phyloP scores from a whole-genome alignment of 176 grass and related monocot species.

The Paspalum notatum region DNA sequence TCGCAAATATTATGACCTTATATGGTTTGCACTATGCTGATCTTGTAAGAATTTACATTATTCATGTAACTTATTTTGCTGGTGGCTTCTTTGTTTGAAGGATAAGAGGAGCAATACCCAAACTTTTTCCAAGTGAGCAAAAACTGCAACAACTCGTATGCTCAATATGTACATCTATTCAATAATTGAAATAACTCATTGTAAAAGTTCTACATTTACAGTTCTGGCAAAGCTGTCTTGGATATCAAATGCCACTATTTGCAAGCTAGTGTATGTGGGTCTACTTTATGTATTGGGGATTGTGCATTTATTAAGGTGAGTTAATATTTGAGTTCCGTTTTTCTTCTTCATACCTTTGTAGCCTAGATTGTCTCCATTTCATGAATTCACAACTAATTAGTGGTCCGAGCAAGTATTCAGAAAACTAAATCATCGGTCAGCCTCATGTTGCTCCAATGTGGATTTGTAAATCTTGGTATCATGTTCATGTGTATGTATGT shows the following conservation, averaged over 20 bases:
- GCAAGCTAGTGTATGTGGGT: slow-evolving; percentile 66
- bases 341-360: slow-evolving; percentile 27
- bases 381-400: slow-evolving; percentile 14
- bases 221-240: slow-evolving; percentile 51
- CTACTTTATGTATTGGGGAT: slow-evolving; percentile 76
- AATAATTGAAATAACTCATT: slow-evolving; percentile 30
- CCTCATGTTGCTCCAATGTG: not conserved
- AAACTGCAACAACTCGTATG: slow-evolving; percentile 25
- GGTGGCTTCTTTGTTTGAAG: slow-evolving; percentile 62
- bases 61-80: slow-evolving; percentile 40
- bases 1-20: slow-evolving; percentile 19
- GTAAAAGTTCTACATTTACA: slow-evolving; percentile 44
- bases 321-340: slow-evolving; percentile 20
- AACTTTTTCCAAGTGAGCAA: slow-evolving; percentile 59
- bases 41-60: slow-evolving; percentile 35
- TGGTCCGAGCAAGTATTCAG: slow-evolving; percentile 11
- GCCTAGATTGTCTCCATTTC: slow-evolving; percentile 16
- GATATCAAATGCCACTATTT: slow-evolving; percentile 86
- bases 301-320: slow-evolving; percentile 91
- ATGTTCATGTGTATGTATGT: slow-evolving; percentile 32
- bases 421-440: slow-evolving; percentile 21
- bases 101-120: slow-evolving; percentile 51
- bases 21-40: slow-evolving; percentile 35
- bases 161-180: slow-evolving; percentile 15
- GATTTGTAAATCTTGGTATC: slow-evolving; percentile 25